phyloP scores from a whole-genome alignment of 768 basidiomycete genomes.

The Rubroboletus satanas region DNA sequence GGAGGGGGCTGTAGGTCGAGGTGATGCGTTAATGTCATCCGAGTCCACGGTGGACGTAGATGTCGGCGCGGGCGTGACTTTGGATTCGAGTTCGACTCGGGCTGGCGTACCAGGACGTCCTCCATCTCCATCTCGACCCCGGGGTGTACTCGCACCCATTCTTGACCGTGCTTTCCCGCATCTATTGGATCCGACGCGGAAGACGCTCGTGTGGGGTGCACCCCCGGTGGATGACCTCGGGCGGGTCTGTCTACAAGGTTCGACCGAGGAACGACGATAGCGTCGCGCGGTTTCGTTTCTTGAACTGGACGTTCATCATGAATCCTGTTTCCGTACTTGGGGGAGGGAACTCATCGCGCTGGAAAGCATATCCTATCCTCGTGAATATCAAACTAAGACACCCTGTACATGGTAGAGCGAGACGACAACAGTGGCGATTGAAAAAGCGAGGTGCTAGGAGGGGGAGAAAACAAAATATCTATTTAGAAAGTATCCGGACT shows the following conservation, averaged over 20 bases:
- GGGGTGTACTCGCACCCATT: constrained; percentile 45
- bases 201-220: constrained; percentile 70
- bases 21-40: too few species aligned
- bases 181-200: constrained; percentile 55
- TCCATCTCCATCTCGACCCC: constrained; percentile 17
- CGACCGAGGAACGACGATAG: constrained; percentile 1
- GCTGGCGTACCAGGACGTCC: background rate
- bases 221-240: constrained; percentile 64
- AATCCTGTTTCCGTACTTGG: background rate
- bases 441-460: background rate
- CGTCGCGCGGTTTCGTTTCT: background rate
- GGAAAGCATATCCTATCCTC: background rate
- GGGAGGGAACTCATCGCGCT: background rate
- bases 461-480: background rate
- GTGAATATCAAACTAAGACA: background rate
- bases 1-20: background rate
- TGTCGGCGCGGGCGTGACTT: background rate
- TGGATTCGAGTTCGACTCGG: background rate
- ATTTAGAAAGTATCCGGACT: background rate
- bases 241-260: constrained; percentile 29
- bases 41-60: background rate
- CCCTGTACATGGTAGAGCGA: background rate
- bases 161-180: constrained; percentile 45
- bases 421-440: background rate
- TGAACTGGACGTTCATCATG: background rate